These are phyloP conservation scores for Scheffersomyces coipomensis DNA, from an alignment of 805 yeast genomes.

Conservation along the genomic window DNA sequence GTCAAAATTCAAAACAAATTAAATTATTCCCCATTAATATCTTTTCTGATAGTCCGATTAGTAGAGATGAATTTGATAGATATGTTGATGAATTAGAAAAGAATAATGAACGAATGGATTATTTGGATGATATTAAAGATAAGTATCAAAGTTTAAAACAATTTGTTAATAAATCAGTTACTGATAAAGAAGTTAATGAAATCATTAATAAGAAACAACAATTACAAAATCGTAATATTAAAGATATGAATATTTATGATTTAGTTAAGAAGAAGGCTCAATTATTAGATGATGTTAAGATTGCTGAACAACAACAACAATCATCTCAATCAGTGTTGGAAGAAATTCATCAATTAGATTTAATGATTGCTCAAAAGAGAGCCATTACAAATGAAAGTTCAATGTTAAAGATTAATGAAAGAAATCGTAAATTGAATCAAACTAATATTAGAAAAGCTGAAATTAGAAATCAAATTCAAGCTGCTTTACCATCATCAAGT, in stretches of 20 bases:
- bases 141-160: slow-evolving; percentile 62
- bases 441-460: slow-evolving; percentile 80
- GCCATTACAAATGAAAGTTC: slow-evolving; percentile 24
- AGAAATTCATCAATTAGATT: neutral
- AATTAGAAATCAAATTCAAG: slow-evolving; percentile 39
- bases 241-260: slow-evolving; percentile 41
- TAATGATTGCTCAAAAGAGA: neutral
- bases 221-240: slow-evolving; percentile 39
- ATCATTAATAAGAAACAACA: slow-evolving; percentile 73
- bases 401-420: slow-evolving; percentile 73
- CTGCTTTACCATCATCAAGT: slow-evolving; percentile 17
- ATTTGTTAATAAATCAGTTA: slow-evolving; percentile 65
- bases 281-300: slow-evolving; percentile 69
- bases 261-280: slow-evolving; percentile 74
- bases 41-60: slow-evolving; percentile 75
- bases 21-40: slow-evolving; percentile 75
- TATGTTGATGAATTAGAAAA: slow-evolving; percentile 62
- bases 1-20: slow-evolving; percentile 76
- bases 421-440: slow-evolving; percentile 81
- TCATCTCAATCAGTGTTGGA: neutral
- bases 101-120: slow-evolving; percentile 58
- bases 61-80: slow-evolving; percentile 68
- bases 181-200: slow-evolving; percentile 71
- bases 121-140: slow-evolving; percentile 59
- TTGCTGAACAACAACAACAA: slow-evolving; percentile 63